Base-by-base conservation (phyloP, 2,329 filamentous ascomycete genomes). In the Cladophialophora immunda region DNA sequence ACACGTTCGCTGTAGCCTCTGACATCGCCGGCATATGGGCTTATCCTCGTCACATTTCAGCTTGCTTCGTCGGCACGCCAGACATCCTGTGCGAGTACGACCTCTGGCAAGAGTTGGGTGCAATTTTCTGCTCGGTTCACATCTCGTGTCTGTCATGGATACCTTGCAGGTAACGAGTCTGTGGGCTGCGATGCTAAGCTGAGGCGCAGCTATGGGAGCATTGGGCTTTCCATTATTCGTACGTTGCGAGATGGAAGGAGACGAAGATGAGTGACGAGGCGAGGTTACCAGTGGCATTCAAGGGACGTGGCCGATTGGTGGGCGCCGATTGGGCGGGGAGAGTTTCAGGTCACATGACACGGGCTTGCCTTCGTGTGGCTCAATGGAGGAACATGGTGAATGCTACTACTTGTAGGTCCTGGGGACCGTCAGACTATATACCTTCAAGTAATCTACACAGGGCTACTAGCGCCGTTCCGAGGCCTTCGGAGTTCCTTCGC, bases 41-140 rank as follows among this genome's bases (percentile, higher is more conserved):
- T 79, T 78, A 15, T 76, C 77, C 73, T 81, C 80, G 66, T 81
- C 79, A 56, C 75, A 78, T 68, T 76, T 76, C 69, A 77, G 75
- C 73, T 76, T 77, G 11, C 75, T 73, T 9, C 72, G 71, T 30
- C 74, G 67, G 59, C 75, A 78, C 11, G 71, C 72, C 62, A 70
- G 73, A 54, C 76, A 78, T 27, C 75, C 74, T 5, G 79, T 81
- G 15, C 62, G 55, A 19, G 58, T 54, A 29, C 62, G 62, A 27
- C 55, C 56, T 32, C 62, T 32, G 54, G 41, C 41, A 17, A 47
- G 41, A 4, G 41, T 47, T 29, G 52, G 27, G 54, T 57, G 54
- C 30, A 30, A 32, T n/a, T 32, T 11, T 36, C 30, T 13, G 4
- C 22, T 19, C 30, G 11, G 25, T n/a, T 32, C 53, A 56, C 25